Evolutionary conservation across 306 rosid species (phyloP).

Genomic region (Mimosa pudica): DNA sequence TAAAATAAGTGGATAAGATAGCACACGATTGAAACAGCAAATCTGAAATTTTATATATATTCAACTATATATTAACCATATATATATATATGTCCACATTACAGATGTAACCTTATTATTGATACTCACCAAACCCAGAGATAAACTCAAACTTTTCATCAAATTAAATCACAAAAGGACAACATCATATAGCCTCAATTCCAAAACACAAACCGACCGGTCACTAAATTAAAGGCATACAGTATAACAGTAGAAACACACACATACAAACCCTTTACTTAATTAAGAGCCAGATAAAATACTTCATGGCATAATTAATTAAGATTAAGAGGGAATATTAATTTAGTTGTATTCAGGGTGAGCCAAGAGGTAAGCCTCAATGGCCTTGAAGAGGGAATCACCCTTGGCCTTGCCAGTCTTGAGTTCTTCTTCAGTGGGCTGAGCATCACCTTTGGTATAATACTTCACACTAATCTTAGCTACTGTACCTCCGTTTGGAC

Average conservation of each 20-base stretch:
- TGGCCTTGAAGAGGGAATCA: constrained; percentile 44
- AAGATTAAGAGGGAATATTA: not conserved
- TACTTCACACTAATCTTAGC: constrained; percentile 20
- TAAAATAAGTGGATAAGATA: not conserved
- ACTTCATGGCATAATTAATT: not conserved
- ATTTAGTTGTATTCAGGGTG: constrained; percentile 36
- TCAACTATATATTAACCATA: not conserved
- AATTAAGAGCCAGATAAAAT: not conserved
- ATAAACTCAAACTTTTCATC: not conserved
- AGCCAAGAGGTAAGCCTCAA: constrained; percentile 47
- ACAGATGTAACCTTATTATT: not conserved
- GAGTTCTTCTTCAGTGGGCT: constrained; percentile 35
- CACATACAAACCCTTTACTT: not conserved
- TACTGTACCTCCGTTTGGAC: constrained; percentile 40
- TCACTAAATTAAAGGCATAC: not conserved
- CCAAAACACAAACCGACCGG: not conserved
- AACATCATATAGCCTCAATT: not conserved
- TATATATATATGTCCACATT: not conserved
- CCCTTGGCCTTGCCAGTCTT: constrained; percentile 39
- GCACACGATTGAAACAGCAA: not conserved
- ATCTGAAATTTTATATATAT: not conserved
- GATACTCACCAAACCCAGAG: not conserved
- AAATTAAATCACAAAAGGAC: not conserved
- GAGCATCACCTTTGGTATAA: constrained; percentile 33
- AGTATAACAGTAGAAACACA: not conserved